These are phyloP conservation scores for Kwoniella newhampshirensis DNA, from an alignment of 768 basidiomycete genomes.

Conservation along the genomic window DNA sequence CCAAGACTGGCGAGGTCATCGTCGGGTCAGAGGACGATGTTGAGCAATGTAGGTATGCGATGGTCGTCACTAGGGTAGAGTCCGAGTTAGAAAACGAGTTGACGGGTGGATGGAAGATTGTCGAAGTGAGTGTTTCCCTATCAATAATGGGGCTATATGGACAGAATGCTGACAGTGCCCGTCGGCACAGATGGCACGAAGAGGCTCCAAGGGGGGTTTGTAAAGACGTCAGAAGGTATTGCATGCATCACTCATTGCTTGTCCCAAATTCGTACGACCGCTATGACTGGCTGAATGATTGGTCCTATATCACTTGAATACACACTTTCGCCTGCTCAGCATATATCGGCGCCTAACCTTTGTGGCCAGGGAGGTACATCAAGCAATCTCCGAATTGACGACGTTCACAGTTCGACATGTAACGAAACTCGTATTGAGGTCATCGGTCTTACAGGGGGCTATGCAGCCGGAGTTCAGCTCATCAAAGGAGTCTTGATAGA, in stretches of 20 bases:
- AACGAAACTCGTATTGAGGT: too few species aligned
- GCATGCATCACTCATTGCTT: conserved; percentile 25
- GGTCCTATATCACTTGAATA: too few species aligned
- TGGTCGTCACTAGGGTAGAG: conserved; percentile 82
- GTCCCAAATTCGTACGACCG: too few species aligned
- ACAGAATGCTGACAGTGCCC: background rate
- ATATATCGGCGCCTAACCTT: too few species aligned
- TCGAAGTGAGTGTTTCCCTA: conserved; percentile 65
- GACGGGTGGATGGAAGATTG: conserved; percentile 96
- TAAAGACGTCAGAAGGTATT: conserved; percentile 5
- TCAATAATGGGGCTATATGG: background rate
- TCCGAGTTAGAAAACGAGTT: conserved; percentile 86
- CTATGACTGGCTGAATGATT: too few species aligned
- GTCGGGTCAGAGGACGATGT: conserved; percentile 88
- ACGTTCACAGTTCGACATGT: too few species aligned
- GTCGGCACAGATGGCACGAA: conserved; percentile 20
- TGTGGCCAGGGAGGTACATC: too few species aligned
- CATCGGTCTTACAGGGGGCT: too few species aligned
- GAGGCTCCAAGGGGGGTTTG: conserved; percentile 20
- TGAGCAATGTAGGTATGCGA: conserved; percentile 89
- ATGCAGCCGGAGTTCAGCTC: too few species aligned
- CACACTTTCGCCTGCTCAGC: too few species aligned
- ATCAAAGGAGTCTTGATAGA: too few species aligned
- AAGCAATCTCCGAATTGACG: too few species aligned
- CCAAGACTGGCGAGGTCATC: conserved; percentile 77